phyloP scores from a whole-genome alignment of 768 basidiomycete species.

The Tephrocybe rancida region DNA sequence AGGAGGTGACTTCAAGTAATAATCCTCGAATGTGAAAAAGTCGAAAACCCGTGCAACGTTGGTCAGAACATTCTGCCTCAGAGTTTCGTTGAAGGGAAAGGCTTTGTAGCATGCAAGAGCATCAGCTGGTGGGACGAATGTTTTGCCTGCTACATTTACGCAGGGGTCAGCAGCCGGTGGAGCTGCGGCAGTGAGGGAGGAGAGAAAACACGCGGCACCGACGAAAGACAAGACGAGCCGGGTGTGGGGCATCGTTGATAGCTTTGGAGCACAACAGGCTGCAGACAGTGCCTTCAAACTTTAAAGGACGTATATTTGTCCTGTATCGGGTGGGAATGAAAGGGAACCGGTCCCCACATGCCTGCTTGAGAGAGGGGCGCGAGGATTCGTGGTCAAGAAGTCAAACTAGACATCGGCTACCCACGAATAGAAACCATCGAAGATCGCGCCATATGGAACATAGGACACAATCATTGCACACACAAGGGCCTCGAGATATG shows the following conservation, averaged over 20 bases:
- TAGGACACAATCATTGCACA: neutral
- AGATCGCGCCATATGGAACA: constrained; percentile 4
- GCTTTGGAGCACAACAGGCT: neutral
- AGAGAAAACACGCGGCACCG: constrained; percentile 9
- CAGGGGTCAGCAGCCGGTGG: constrained; percentile 38
- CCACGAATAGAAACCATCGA: constrained; percentile 4
- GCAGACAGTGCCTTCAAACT: neutral
- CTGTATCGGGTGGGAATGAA: neutral
- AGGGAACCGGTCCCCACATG: neutral
- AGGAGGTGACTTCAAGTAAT: constrained; percentile 49
- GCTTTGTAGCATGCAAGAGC: constrained; percentile 61
- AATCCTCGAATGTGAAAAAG: constrained; percentile 58
- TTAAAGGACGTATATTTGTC: neutral
- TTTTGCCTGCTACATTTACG: constrained; percentile 39
- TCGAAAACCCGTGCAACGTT: constrained; percentile 50
- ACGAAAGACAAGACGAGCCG: constrained; percentile 1
- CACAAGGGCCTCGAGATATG: neutral
- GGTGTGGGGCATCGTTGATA: constrained; percentile 3
- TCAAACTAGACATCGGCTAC: constrained; percentile 1
- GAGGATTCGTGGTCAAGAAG: neutral
- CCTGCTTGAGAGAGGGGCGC: neutral
- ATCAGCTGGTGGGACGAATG: constrained; percentile 51
- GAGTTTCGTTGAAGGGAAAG: constrained; percentile 59
- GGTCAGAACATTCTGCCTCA: constrained; percentile 53
- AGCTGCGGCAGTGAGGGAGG: constrained; percentile 14